Evolutionary conservation across 2,329 filamentous ascomycete genomes (phyloP), one percentile per base, ranked within the genome.

Genomic region (Reticulascus tulasneorum): DNA sequence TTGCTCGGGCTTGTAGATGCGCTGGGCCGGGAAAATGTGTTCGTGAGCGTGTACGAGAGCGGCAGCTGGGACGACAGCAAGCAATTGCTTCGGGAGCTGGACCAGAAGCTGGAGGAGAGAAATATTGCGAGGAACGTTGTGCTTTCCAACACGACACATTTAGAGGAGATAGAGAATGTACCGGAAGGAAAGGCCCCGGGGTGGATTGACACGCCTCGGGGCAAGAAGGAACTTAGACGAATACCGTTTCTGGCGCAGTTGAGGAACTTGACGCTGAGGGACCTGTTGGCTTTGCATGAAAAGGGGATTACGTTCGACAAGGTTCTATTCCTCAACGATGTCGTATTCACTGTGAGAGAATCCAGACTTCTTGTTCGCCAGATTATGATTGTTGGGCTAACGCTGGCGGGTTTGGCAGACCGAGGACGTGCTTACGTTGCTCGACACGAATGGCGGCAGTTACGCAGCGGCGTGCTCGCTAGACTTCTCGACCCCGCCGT

Each of bases 11-110:
- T 87, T 15, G 68, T 74, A 6, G 61, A 70, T 29, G 61, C 65
- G 6, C 60, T 86, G 5, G 82, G 82, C 0, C 59, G 71, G 0
- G 66, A 77, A 4, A 85, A 86, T 51, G 74, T 86, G 3, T 86
- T 74, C 51, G 71, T 88, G 25, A 79, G 75, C 41, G 70, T 86
- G 20, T 73, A 76, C 40, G 83, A 87, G 55, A 82, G 77, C 48
- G 82, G 82, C 6, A 84, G 78, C 52, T 79, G 73, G 63, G 84
- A 87, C 53, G 66, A 79, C 39, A 84, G 76, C 13, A 86, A 86
- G 55, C 69, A 63, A 12, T 75, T 73, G 7, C 59, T 88, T 45
- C 59, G 55, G 16, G 66, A 73, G 17, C 61, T 88, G 19, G 78
- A 83, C 38, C 47, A 43, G 2, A 58, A 72, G 36, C 60, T 86